phyloP scores from a whole-genome alignment of 345 rosid genomes.

The Hibiscus tridactylites region DNA sequence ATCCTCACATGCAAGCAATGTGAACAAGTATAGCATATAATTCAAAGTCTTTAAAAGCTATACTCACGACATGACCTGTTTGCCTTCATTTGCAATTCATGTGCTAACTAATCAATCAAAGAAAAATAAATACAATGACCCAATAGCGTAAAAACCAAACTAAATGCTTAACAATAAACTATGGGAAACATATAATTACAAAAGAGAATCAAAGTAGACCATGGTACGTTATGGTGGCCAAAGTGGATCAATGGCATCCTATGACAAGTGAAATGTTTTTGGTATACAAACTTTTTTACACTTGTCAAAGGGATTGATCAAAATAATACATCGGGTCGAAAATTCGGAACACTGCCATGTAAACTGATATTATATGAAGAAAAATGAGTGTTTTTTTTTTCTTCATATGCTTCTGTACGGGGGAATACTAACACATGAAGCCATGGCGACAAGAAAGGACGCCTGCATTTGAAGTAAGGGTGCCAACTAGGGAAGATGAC shows the following conservation, averaged over 20 bases:
- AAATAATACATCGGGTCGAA: background rate
- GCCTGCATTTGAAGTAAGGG: slow-evolving; percentile 42
- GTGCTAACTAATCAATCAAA: background rate
- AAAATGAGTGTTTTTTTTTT: slow-evolving; percentile 1
- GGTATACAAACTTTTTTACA: slow-evolving; percentile 17
- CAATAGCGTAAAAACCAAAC: too few species aligned
- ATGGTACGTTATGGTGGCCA: too few species aligned
- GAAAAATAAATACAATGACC: background rate
- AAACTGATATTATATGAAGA: background rate
- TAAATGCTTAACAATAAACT: background rate
- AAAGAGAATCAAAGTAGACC: background rate
- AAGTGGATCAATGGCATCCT: too few species aligned
- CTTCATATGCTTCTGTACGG: background rate
- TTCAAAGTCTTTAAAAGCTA: background rate
- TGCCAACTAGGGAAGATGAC: slow-evolving; percentile 44
- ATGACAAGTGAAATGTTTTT: background rate
- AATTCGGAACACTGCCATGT: too few species aligned
- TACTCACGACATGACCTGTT: too few species aligned
- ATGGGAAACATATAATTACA: background rate
- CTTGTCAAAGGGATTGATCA: slow-evolving; percentile 20
- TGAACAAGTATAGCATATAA: too few species aligned
- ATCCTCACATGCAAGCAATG: too few species aligned
- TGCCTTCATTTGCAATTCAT: background rate
- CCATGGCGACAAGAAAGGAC: slow-evolving; percentile 42
- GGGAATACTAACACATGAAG: slow-evolving; percentile 35